Evolutionary conservation across 1,139 yeast species (phyloP).

Genomic region (Groenewaldozyma sp.): DNA sequence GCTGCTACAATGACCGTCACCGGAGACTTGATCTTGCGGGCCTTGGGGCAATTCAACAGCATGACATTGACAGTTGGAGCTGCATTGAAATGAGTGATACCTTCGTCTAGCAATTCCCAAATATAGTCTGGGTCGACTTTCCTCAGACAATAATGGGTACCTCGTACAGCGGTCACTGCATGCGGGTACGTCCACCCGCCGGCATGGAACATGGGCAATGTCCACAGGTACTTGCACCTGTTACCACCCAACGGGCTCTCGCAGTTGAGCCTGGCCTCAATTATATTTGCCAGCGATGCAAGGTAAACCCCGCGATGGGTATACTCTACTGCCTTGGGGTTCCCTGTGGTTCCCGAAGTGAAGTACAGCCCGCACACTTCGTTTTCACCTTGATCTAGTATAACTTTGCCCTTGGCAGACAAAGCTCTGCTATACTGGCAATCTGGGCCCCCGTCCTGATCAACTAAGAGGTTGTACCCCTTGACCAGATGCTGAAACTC

Average conservation of each 20-base stretch:
- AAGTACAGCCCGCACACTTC: slow-evolving; percentile 33
- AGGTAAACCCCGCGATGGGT: slow-evolving; percentile 39
- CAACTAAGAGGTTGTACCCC: slow-evolving; percentile 21
- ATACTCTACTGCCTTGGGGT: slow-evolving; percentile 65
- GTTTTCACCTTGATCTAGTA: slow-evolving; percentile 23
- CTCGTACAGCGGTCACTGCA: slow-evolving; percentile 33
- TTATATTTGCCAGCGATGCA: slow-evolving; percentile 27
- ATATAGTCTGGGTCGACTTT: slow-evolving; percentile 30
- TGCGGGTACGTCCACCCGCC: slow-evolving; percentile 35
- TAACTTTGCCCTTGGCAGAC: slow-evolving; percentile 17
- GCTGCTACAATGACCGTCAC: slow-evolving; percentile 33
- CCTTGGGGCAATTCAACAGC: slow-evolving; percentile 28
- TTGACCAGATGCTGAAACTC: slow-evolving; percentile 23
- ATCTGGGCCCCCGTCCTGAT: slow-evolving; percentile 21
- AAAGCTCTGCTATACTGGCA: slow-evolving; percentile 24
- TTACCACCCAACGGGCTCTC: slow-evolving; percentile 24
- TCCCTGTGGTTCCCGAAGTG: slow-evolving; percentile 74
- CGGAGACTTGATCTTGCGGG: slow-evolving; percentile 21
- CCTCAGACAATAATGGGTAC: slow-evolving; percentile 31
- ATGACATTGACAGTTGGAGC: slow-evolving; percentile 34
- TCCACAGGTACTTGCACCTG: slow-evolving; percentile 32
- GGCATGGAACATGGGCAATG: slow-evolving; percentile 34
- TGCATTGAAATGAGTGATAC: slow-evolving; percentile 31
- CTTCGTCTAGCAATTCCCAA: slow-evolving; percentile 28
- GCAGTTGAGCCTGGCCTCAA: slow-evolving; percentile 29